A percentile compares a stretch with the other conserved stretches of the same genome.
Conservation (phyloP, 2,329 filamentous ascomycete genomes). For the Cladobotryum mycophilum region DNA sequence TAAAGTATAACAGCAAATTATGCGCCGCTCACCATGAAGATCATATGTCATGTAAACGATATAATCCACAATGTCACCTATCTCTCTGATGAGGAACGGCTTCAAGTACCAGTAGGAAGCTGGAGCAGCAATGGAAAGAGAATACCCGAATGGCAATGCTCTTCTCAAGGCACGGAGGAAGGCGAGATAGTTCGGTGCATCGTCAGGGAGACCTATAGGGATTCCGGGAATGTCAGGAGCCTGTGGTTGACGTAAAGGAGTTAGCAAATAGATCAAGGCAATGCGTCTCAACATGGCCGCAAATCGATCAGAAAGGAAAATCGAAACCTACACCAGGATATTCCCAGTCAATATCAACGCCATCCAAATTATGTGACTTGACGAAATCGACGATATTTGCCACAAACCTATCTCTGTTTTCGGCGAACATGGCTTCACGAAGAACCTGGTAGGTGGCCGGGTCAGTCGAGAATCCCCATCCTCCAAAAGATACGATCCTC, state of each 20-base stretch:
- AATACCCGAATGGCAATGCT: slow-evolving; percentile 26
- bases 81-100: slow-evolving; percentile 27
- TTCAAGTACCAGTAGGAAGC: slow-evolving; percentile 35
- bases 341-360: slow-evolving; percentile 43
- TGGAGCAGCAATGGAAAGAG: slow-evolving; percentile 31
- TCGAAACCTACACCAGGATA: slow-evolving; percentile 25
- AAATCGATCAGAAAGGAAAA: background rate
- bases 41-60: slow-evolving; percentile 30
- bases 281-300: background rate
- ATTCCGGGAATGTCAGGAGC: slow-evolving; percentile 9
- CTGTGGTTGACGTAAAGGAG: background rate
- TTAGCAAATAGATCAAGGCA: background rate
- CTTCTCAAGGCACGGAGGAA: slow-evolving; percentile 14
- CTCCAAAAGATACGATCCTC: slow-evolving; percentile 23
- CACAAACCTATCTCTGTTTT: slow-evolving; percentile 29
- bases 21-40: slow-evolving; percentile 18
- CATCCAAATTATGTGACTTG: slow-evolving; percentile 33
- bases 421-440: slow-evolving; percentile 15
- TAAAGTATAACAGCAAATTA: background rate
- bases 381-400: slow-evolving; percentile 32
- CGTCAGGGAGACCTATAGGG: background rate
- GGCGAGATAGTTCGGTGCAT: slow-evolving; percentile 4
- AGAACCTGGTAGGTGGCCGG: slow-evolving; percentile 18
- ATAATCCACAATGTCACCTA: slow-evolving; percentile 23
- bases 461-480: slow-evolving; percentile 22